phyloP scores from a whole-genome alignment of 768 basidiomycete species.

The Termitomyces sp. region DNA sequence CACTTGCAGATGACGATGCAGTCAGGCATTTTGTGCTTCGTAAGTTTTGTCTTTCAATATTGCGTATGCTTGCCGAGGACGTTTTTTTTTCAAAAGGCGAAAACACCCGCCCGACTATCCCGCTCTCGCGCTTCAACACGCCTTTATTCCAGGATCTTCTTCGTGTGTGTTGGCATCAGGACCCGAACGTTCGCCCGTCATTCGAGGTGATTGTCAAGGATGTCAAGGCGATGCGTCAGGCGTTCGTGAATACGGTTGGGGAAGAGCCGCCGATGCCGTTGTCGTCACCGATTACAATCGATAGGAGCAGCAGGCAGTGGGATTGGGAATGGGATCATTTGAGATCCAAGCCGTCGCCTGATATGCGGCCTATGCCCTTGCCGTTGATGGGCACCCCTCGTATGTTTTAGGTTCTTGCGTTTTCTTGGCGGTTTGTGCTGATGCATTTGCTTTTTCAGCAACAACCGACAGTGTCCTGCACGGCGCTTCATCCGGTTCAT shows the following conservation, averaged over 20 bases:
- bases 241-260: conserved; percentile 3
- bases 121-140: conserved; percentile 27
- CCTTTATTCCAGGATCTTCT: conserved; percentile 39
- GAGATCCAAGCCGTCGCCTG: conserved; percentile 27
- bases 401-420: conserved; percentile 9
- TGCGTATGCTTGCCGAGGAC: too few species aligned
- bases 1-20: conserved; percentile 39
- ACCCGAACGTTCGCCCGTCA: conserved; percentile 43
- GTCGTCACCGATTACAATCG: conserved; percentile 8
- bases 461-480: background rate
- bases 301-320: conserved; percentile 9
- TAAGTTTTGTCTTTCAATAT: conserved; percentile 18
- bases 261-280: conserved; percentile 12
- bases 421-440: background rate
- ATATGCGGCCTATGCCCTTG: conserved; percentile 30
- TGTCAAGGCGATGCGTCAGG: conserved; percentile 38
- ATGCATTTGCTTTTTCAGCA: background rate
- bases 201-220: conserved; percentile 45
- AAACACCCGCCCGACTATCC: conserved; percentile 45
- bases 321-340: conserved; percentile 11
- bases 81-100: conserved; percentile 28
- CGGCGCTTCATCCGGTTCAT: conserved; percentile 5
- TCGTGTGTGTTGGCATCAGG: conserved; percentile 48
- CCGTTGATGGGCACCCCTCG: conserved; percentile 15
- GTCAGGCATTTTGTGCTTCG: conserved; percentile 48